Base-by-base conservation (phyloP, 139 green algal species). In the Helicosporidium sp. region DNA sequence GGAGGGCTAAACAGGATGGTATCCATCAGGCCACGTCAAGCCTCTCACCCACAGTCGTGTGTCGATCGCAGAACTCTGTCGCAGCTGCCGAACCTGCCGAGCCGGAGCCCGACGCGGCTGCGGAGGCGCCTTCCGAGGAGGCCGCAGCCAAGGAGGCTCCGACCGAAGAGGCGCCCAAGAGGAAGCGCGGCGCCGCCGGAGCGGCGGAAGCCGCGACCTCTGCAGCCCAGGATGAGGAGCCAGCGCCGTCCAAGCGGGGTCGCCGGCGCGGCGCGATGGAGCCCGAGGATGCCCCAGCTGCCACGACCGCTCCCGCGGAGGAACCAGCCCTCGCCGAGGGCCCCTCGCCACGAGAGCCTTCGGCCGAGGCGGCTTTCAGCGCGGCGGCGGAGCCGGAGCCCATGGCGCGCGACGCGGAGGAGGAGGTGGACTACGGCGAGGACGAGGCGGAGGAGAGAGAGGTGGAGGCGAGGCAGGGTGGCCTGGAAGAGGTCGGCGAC, bases 381-480 rank as follows among this genome's bases (percentile, higher is more conserved):
- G 10, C 31, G 19, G 46, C 46, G 18, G 23, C 39, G 17, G 17
- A 44, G 42, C 18, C 33, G 7, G 19, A 37, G 31, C 10, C 31
- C 47, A 26, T 26, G 36, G 7, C 34, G 26, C 15, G 49, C 15
- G 40, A 7, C 0, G 49, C 26, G n/a, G 49, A 46, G 7, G 53
- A 54, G 4, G 53, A 49, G 1, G 27, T 60, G 36, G 53, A 60
- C 29, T 60, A 60, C 51, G 53, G 53, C 2, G 53, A 57, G 29
- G 50, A 59, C 5, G 53, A 60, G 0, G 43, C 23, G 4, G 53
- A 60, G 45, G 45, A 28, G 5, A 20, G 26, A 5, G 42, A 29
- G 5, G 18, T 31, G 41, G 41, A 19, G 42, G 36, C 10, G 26
- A 10, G 7, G 26, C n/a, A n/a, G n/a, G n/a, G n/a, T n/a, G n/a